Evolutionary conservation across 805 yeast genomes (phyloP).

Genomic region (Metschnikowia kunwiensis): DNA sequence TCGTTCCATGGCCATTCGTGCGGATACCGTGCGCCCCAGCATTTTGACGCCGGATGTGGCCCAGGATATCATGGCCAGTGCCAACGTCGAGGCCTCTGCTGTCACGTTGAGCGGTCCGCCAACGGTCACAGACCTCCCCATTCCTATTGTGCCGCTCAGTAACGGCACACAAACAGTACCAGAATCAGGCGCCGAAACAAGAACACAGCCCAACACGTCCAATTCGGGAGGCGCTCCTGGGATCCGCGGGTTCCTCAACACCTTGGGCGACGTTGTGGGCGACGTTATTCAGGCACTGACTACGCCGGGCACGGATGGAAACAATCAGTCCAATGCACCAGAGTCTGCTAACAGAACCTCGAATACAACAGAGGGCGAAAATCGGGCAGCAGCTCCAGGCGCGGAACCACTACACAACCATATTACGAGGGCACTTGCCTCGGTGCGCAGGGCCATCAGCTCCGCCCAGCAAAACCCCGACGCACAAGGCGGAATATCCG

Average conservation of each 20-base stretch:
- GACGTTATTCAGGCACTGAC: slow-evolving; percentile 8
- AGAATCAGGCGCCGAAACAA: neutral
- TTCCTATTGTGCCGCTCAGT: slow-evolving; percentile 1
- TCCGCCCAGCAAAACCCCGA: neutral
- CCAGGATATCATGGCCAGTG: slow-evolving; percentile 33
- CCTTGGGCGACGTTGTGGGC: slow-evolving; percentile 14
- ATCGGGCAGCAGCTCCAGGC: neutral
- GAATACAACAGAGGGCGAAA: neutral
- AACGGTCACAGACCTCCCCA: neutral
- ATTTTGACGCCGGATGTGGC: slow-evolving; percentile 37
- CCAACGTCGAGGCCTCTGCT: slow-evolving; percentile 25
- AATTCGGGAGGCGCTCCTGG: neutral
- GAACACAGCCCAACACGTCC: neutral
- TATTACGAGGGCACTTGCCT: neutral
- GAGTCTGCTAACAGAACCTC: neutral
- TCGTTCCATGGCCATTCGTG: slow-evolving; percentile 28
- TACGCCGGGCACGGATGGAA: too few relatives aligned
- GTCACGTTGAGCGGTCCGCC: slow-evolving; percentile 14
- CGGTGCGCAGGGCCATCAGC: slow-evolving; percentile 1
- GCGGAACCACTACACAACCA: neutral
- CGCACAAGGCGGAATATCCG: slow-evolving; percentile 1
- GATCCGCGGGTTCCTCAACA: slow-evolving; percentile 10
- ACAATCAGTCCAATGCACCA: neutral
- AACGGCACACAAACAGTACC: neutral
- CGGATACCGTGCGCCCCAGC: slow-evolving; percentile 33